phyloP scores from a whole-genome alignment of 2,329 filamentous ascomycete species.

The Colletotrichum paranaense region DNA sequence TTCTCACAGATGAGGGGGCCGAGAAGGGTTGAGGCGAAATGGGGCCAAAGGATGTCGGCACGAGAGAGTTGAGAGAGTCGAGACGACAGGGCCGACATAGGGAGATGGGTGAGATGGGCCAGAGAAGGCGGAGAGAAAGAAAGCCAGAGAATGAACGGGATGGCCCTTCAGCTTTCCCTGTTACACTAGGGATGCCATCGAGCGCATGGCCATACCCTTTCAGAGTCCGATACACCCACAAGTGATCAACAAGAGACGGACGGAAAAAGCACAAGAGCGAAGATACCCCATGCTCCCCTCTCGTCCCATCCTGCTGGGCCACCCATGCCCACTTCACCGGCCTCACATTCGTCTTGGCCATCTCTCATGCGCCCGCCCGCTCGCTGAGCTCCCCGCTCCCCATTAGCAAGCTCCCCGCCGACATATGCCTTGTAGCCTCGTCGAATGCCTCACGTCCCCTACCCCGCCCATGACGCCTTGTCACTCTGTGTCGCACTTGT shows the following conservation, averaged over 20 bases:
- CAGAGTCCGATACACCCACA: background rate
- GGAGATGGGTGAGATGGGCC: no score
- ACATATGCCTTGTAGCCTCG: constrained; percentile 3
- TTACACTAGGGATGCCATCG: background rate
- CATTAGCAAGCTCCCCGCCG: constrained; percentile 4
- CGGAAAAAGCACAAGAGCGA: constrained; percentile 1
- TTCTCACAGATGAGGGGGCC: background rate
- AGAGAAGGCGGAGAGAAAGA: no score
- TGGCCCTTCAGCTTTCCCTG: background rate
- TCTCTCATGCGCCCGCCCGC: constrained; percentile 21
- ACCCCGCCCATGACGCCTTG: background rate
- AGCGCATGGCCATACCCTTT: no score
- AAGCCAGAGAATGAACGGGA: background rate
- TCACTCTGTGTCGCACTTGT: constrained; percentile 17
- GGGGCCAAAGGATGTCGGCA: background rate
- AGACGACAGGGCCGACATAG: background rate
- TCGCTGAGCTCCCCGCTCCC: constrained; percentile 20
- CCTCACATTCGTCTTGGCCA: constrained; percentile 14
- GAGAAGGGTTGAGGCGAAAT: background rate
- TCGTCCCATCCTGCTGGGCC: constrained; percentile 3
- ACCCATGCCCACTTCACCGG: background rate
- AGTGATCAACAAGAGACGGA: constrained; percentile 10
- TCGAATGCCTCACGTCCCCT: constrained; percentile 6
- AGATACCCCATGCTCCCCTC: background rate
- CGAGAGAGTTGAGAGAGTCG: background rate